Evolutionary conservation across 179 eudicot species (phyloP).

Genomic region (Spinacia oleracea): DNA sequence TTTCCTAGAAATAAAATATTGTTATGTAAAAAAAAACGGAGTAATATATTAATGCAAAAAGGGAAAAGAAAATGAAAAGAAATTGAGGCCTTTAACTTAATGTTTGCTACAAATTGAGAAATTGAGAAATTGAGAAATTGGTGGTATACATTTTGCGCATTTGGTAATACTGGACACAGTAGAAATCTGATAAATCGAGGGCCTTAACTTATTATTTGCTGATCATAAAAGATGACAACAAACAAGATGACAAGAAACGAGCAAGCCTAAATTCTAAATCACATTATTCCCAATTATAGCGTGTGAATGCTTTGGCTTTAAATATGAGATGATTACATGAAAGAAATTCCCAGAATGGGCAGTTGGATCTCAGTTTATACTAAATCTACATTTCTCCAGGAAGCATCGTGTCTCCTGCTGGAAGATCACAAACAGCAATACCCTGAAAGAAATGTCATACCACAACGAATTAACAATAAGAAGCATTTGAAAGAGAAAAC

Average conservation of each 20-base stretch:
- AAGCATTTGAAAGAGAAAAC: too few species aligned
- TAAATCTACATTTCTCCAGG: constrained; percentile 81
- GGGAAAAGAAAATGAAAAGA: too few species aligned
- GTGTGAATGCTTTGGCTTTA: background rate
- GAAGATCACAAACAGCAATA: constrained; percentile 86
- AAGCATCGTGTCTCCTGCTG: constrained; percentile 95
- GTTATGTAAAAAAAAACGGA: too few species aligned
- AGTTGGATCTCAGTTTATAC: too few species aligned
- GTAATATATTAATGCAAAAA: too few species aligned
- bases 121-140: too few species aligned
- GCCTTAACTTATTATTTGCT: background rate
- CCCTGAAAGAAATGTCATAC: constrained; percentile 45
- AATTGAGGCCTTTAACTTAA: too few species aligned
- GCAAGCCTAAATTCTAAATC: background rate
- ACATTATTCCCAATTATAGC: background rate
- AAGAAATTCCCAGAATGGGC: background rate
- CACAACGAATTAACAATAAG: background rate
- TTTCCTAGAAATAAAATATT: too few species aligned
- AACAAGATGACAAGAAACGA: too few species aligned
- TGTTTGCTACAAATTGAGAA: too few species aligned
- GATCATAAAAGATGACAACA: background rate
- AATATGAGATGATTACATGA: background rate
- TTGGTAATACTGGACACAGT: too few species aligned
- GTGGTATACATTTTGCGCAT: too few species aligned
- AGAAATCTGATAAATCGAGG: background rate